phyloP scores from a whole-genome alignment of 371 early-diverging fungal genomes.

The Parasitella parasitica region DNA sequence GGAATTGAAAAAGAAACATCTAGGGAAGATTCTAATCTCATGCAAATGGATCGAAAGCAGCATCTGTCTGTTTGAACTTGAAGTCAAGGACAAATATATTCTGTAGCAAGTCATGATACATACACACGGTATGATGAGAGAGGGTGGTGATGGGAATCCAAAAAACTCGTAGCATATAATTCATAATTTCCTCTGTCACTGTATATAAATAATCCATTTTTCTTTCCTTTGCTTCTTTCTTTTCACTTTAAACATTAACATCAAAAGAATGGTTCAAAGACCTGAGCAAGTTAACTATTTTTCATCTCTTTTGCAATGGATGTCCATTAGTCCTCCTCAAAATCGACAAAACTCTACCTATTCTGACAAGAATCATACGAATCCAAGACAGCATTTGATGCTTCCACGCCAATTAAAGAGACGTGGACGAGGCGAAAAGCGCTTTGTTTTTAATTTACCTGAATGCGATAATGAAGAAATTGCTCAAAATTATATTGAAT shows the following conservation, averaged over 20 bases:
- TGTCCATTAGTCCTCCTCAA: not conserved
- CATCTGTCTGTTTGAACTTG: slow-evolving; percentile 12
- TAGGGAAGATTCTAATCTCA: not conserved
- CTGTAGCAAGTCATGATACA: not conserved
- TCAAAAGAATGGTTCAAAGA: not conserved
- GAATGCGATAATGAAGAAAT: slow-evolving; percentile 6
- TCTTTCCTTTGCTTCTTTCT: not conserved
- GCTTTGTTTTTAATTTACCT: slow-evolving; percentile 5
- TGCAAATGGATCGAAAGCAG: slow-evolving; percentile 14
- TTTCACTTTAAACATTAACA: not conserved
- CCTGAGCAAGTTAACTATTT: not conserved
- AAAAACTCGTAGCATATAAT: not conserved
- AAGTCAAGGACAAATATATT: slow-evolving; percentile 5
- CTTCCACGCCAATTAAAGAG: slow-evolving; percentile 14
- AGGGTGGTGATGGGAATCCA: not conserved
- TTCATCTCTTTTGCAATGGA: slow-evolving; percentile 4
- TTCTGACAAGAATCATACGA: slow-evolving; percentile 2
- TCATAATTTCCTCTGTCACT: not conserved
- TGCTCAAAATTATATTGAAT: not conserved
- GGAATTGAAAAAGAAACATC: not conserved
- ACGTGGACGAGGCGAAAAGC: slow-evolving; percentile 1
- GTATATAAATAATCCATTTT: not conserved
- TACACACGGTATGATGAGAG: not conserved
- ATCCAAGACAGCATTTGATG: slow-evolving; percentile 21
- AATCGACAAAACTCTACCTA: not conserved